phyloP scores from a whole-genome alignment of 208 protist species.

The Acanthamoeba sp. region DNA sequence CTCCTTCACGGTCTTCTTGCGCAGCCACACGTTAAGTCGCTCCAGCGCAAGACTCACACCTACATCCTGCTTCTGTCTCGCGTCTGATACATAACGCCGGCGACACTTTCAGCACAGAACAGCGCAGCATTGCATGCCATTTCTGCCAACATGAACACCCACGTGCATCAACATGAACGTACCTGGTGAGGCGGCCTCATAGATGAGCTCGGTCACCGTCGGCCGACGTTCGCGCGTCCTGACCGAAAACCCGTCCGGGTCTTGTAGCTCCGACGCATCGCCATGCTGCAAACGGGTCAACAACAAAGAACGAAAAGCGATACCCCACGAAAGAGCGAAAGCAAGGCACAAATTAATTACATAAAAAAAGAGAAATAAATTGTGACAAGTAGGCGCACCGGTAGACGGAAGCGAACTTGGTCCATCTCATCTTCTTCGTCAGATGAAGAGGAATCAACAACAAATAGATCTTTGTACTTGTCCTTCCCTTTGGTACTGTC shows the following conservation, averaged over 20 bases:
- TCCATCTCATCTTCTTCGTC: neutral
- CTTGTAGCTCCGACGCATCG: neutral
- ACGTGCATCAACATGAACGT: neutral
- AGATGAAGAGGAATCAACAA: neutral
- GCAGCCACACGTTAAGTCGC: conserved; percentile 39
- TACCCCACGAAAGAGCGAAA: too few relatives aligned
- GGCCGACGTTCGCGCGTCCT: conserved; percentile 21
- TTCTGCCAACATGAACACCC: too few relatives aligned
- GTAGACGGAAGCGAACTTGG: conserved; percentile 23
- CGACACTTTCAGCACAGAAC: neutral
- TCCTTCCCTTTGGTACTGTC: neutral
- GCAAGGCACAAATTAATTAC: neutral
- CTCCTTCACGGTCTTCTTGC: conserved; percentile 52
- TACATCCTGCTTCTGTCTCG: conserved; percentile 3
- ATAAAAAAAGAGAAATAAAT: neutral
- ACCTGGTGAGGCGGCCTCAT: conserved; percentile 15
- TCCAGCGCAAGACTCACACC: conserved; percentile 29
- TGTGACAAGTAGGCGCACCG: neutral
- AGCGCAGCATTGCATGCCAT: too few relatives aligned
- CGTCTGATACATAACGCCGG: neutral
- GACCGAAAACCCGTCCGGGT: neutral
- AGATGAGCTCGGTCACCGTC: conserved; percentile 37
- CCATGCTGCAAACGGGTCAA: neutral
- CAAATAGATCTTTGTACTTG: neutral
- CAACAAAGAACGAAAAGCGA: neutral